A percentile compares a stretch with the other conserved stretches of the same genome.
These are phyloP conservation scores for Aspergillus sp. DNA, from an alignment of 2,329 filamentous ascomycete species.

Conservation along the genomic window DNA sequence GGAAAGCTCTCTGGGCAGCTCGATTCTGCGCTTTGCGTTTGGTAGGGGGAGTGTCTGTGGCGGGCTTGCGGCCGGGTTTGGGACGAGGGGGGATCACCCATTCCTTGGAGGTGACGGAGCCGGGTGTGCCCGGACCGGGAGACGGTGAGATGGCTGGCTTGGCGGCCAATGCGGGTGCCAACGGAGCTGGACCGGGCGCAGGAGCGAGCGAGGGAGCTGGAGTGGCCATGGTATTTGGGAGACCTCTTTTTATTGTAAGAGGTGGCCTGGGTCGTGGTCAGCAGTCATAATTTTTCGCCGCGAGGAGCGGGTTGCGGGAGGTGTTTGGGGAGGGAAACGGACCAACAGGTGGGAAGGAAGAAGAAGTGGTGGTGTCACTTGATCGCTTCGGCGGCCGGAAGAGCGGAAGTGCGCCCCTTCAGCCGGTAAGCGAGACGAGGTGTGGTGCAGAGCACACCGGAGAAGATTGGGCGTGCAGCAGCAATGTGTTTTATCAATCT, in stretches of 20 bases:
- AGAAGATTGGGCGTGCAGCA: neutral
- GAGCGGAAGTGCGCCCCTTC: constrained; percentile 38
- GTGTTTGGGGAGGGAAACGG: constrained; percentile 17
- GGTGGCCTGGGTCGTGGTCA: constrained; percentile 26
- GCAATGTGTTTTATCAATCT: neutral
- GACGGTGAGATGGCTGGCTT: constrained; percentile 43
- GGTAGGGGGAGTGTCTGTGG: constrained; percentile 86
- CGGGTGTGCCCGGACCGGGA: constrained; percentile 41
- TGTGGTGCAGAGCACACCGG: constrained; percentile 2
- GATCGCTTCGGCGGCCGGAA: constrained; percentile 36
- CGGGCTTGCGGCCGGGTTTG: constrained; percentile 90
- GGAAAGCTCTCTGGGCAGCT: constrained; percentile 85
- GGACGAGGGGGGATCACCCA: constrained; percentile 83
- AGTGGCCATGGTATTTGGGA: constrained; percentile 31
- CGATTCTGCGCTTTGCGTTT: constrained; percentile 95
- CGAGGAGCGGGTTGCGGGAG: neutral
- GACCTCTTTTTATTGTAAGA: constrained; percentile 14
- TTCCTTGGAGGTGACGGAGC: constrained; percentile 74
- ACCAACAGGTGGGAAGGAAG: constrained; percentile 19
- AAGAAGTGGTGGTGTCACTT: constrained; percentile 29
- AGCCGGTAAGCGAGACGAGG: constrained; percentile 33
- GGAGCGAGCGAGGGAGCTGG: constrained; percentile 41
- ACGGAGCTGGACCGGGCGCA: constrained; percentile 40
- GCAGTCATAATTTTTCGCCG: constrained; percentile 15
- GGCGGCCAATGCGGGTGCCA: constrained; percentile 41